phyloP scores from a whole-genome alignment of 352 stramenopile genomes.

The Phytophthora gonapodyides region DNA sequence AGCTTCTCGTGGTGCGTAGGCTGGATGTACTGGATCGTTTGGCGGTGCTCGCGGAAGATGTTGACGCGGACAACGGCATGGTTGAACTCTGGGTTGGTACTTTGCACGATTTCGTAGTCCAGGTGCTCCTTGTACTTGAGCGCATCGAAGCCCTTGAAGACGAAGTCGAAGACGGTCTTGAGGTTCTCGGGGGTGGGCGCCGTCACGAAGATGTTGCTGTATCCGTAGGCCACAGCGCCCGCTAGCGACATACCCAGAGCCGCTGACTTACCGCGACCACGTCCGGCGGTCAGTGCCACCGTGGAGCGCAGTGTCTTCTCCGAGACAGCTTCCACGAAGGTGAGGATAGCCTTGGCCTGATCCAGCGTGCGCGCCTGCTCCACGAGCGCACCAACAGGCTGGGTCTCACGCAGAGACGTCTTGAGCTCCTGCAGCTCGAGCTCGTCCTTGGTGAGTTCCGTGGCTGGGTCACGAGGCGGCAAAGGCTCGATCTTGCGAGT shows the following conservation, averaged over 20 bases:
- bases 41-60: slow-evolving; percentile 96
- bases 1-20: slow-evolving; percentile 96
- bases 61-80: slow-evolving; percentile 95
- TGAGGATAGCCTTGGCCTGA: slow-evolving; percentile 96
- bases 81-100: slow-evolving; percentile 86
- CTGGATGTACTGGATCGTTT: slow-evolving; percentile 98
- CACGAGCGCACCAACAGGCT: slow-evolving; percentile 95
- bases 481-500: slow-evolving; percentile 90
- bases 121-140: slow-evolving; percentile 97
- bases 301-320: slow-evolving; percentile 96
- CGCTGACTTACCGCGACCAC: slow-evolving; percentile 96
- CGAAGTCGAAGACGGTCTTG: slow-evolving; percentile 98
- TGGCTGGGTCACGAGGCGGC: slow-evolving; percentile 56
- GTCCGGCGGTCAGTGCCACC: slow-evolving; percentile 94
- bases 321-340: slow-evolving; percentile 97
- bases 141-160: slow-evolving; percentile 95
- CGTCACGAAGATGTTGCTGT: slow-evolving; percentile 97
- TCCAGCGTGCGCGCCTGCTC: slow-evolving; percentile 95
- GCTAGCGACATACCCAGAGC: slow-evolving; percentile 94
- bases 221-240: slow-evolving; percentile 86
- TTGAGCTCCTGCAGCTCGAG: slow-evolving; percentile 94
- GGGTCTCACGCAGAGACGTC: slow-evolving; percentile 94
- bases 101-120: slow-evolving; percentile 96
- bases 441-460: slow-evolving; percentile 78
- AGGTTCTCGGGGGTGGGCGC: slow-evolving; percentile 98